These are phyloP conservation scores for Pochonia chlamydosporia DNA, from an alignment of 2,329 filamentous ascomycete species.

Conservation along the genomic window DNA sequence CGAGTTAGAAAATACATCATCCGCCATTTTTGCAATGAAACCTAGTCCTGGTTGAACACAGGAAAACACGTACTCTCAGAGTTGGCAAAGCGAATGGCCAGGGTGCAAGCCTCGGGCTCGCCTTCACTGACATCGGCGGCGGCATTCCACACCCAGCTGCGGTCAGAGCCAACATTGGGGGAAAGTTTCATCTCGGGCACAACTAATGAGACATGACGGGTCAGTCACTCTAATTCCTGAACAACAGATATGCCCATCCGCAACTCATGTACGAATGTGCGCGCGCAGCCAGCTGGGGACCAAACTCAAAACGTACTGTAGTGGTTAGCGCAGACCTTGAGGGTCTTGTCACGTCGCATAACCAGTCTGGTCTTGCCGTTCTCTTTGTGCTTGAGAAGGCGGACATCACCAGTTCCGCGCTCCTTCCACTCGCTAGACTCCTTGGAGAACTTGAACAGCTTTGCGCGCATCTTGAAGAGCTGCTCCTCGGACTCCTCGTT, in stretches of 20 bases:
- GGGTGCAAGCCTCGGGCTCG: slow-evolving; percentile 89
- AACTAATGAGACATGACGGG: slow-evolving; percentile 45
- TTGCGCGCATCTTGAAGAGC: slow-evolving; percentile 98
- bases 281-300: too few species aligned
- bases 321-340: slow-evolving; percentile 99
- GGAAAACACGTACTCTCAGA: slow-evolving; percentile 91
- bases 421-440: slow-evolving; percentile 97
- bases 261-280: too few species aligned
- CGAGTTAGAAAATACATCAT: too few species aligned
- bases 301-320: slow-evolving; percentile 69
- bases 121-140: slow-evolving; percentile 97
- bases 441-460: slow-evolving; percentile 97
- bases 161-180: slow-evolving; percentile 95
- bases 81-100: slow-evolving; percentile 97
- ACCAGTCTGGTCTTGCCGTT: slow-evolving; percentile 96
- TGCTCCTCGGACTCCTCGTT: slow-evolving; percentile 98
- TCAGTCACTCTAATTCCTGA: background rate
- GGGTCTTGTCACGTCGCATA: slow-evolving; percentile 98
- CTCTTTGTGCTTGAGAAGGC: slow-evolving; percentile 97
- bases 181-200: slow-evolving; percentile 98
- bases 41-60: too few species aligned
- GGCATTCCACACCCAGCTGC: slow-evolving; percentile 99
- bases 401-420: slow-evolving; percentile 92
- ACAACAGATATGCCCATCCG: background rate
- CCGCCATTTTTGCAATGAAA: too few species aligned